Conservation (phyloP, 129 eudicot species). For the Flaveria bidentis region DNA sequence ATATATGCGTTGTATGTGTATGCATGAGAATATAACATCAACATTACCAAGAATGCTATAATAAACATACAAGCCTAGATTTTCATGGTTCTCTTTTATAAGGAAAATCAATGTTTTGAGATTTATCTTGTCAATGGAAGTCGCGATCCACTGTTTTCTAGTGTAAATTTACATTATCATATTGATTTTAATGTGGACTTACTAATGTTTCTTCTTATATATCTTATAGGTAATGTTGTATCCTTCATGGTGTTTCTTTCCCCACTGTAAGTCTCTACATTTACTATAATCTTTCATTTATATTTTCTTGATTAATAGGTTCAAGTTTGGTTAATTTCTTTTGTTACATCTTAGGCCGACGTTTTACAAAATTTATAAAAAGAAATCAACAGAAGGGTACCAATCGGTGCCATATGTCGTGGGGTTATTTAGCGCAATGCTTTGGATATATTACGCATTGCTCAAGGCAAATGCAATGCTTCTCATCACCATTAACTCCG, state of each 20-base stretch:
- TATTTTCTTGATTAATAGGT: not conserved
- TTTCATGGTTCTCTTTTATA: not conserved
- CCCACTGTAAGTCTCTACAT: conserved; percentile 56
- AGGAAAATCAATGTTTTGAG: not conserved
- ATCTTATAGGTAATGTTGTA: conserved; percentile 53
- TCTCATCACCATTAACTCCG: conserved; percentile 72
- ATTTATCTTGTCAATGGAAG: too few relatives aligned
- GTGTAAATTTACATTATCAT: not conserved
- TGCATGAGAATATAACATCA: conserved; percentile 14
- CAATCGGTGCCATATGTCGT: conserved; percentile 79
- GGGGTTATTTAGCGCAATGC: conserved; percentile 71
- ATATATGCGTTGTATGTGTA: not conserved
- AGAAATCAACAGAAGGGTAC: conserved; percentile 76
- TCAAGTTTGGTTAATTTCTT: not conserved
- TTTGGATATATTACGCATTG: conserved; percentile 74
- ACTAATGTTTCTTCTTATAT: not conserved
- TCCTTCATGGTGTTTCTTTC: conserved; percentile 77
- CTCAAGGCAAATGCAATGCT: conserved; percentile 54
- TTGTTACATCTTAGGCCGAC: conserved; percentile 53
- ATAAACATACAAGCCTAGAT: not conserved
- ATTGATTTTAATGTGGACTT: not conserved
- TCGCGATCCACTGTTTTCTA: too few relatives aligned
- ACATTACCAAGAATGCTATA: conserved; percentile 19
- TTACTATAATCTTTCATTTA: not conserved
- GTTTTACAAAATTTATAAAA: conserved; percentile 62